phyloP scores from a whole-genome alignment of 1,284 basidiomycete genomes.

The Hortiboletus rubellus region DNA sequence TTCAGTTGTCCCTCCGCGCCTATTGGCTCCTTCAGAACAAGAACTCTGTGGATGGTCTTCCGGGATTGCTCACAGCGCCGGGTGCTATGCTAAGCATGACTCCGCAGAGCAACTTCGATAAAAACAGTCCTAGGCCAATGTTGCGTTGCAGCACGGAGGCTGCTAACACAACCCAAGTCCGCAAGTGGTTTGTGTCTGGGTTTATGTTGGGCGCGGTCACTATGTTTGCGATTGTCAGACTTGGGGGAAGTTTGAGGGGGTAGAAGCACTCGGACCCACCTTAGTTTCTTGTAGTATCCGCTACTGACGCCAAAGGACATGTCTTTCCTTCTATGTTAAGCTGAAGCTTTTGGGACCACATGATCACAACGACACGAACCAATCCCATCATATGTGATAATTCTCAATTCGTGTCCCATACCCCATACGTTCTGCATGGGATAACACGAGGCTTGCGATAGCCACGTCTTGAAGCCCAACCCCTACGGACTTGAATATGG shows the following conservation, averaged over 20 bases:
- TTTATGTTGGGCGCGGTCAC: constrained; percentile 16
- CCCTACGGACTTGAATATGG: constrained; percentile 79
- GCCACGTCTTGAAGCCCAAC: constrained; percentile 76
- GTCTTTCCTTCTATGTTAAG: neutral
- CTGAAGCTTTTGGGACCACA: neutral
- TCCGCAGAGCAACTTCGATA: constrained; percentile 22
- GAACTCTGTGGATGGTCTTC: constrained; percentile 52
- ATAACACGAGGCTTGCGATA: constrained; percentile 52
- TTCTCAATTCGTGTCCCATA: constrained; percentile 40
- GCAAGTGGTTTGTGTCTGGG: constrained; percentile 19
- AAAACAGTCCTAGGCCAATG: constrained; percentile 9
- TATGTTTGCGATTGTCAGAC: constrained; percentile 3
- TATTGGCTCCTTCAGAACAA: constrained; percentile 50
- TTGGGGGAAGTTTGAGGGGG: constrained; percentile 4
- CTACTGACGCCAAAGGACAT: no score
- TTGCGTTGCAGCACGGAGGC: neutral
- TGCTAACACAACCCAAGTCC: neutral
- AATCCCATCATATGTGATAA: constrained; percentile 35
- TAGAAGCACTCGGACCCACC: neutral
- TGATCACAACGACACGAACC: neutral
- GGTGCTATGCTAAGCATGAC: constrained; percentile 13
- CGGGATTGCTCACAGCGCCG: constrained; percentile 36
- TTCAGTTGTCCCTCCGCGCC: constrained; percentile 39
- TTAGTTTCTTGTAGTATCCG: neutral
- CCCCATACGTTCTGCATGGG: constrained; percentile 40